Evolutionary conservation across 1,284 basidiomycete species (phyloP), one percentile per base, ranked within the genome.

Genomic region (Ceratobasidium sp.): DNA sequence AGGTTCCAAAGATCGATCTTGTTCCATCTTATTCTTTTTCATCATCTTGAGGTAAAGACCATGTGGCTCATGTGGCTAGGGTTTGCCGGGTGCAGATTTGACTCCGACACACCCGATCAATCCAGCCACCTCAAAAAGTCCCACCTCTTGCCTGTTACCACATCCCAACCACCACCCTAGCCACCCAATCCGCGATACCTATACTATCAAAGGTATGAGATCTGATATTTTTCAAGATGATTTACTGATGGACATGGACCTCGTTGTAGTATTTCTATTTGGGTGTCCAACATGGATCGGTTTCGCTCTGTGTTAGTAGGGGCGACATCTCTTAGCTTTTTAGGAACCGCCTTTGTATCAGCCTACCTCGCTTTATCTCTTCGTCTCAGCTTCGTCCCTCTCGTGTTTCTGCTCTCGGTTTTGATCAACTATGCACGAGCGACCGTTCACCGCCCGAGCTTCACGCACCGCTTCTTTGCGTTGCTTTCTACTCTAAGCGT

Each of bases 351-450:
- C 23, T 18, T 61, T 11, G 23, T 46, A 9, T 55, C 55, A 14
- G 72, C 52, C 6, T 69, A 52, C 43, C n/a, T 62, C 16, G 71
- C 74, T 18, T 52, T 75, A 18, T 62, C 70, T 16, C 21, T 72
- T 8, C 61, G 73, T 18, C 70, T 64, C 8, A 46, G 62, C 9
- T 69, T 75, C 38, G 21, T 75, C 3, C 52, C 74, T 16, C 21
- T 73, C 26, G 50, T 73, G 1, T 28, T 72, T 18, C 63, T 74
- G 8, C 28, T 67, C 6, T 46, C 66, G 3, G 38, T 57, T 13
- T 44, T 75, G 2, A 26, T 75, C 13, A 46, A 57, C 13, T 63
- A 72, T 30, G 41, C 41, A 2, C 58, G 55, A 11, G 46, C 57
- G 11, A 62, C 52, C 0, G 14, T 72, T 26, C 38, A 57, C 16